A percentile compares a stretch with the other conserved stretches of the same genome.
These are phyloP conservation scores for Pleurotus platypus DNA, from an alignment of 768 basidiomycete genomes.

Conservation along the genomic window DNA sequence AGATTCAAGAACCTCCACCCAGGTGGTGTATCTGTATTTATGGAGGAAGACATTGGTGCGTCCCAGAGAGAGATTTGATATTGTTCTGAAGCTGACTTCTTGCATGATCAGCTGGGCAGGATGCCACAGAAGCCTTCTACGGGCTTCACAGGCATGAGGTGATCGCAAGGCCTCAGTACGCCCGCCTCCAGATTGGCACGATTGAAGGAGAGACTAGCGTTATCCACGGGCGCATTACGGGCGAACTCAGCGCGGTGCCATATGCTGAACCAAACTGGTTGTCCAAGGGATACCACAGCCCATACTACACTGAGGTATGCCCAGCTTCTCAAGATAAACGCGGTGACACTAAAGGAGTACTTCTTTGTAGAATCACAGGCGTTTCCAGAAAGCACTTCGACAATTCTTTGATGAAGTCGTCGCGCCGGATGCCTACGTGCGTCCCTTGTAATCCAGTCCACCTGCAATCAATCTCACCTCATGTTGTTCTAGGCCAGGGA, in stretches of 20 bases:
- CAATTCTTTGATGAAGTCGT: conserved; percentile 66
- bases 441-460: conserved; percentile 7
- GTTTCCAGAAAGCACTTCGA: conserved; percentile 55
- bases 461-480: conserved; percentile 12
- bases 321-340: too few relatives aligned
- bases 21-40: conserved; percentile 72
- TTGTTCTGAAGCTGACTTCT: neutral
- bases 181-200: conserved; percentile 59
- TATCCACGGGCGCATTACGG: conserved; percentile 42
- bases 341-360: neutral
- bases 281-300: conserved; percentile 57
- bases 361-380: conserved; percentile 44
- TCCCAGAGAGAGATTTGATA: neutral
- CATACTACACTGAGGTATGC: conserved; percentile 68
- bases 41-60: conserved; percentile 70
- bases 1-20: conserved; percentile 81
- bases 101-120: conserved; percentile 54
- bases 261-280: conserved; percentile 83
- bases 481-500: conserved; percentile 28
- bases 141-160: conserved; percentile 73
- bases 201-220: conserved; percentile 56
- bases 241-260: conserved; percentile 63
- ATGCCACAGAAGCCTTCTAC: conserved; percentile 78
- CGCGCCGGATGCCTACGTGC: conserved; percentile 41
- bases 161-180: conserved; percentile 61